Base-by-base conservation (phyloP, 2,329 filamentous ascomycete genomes). In the Penicillium sp. region DNA sequence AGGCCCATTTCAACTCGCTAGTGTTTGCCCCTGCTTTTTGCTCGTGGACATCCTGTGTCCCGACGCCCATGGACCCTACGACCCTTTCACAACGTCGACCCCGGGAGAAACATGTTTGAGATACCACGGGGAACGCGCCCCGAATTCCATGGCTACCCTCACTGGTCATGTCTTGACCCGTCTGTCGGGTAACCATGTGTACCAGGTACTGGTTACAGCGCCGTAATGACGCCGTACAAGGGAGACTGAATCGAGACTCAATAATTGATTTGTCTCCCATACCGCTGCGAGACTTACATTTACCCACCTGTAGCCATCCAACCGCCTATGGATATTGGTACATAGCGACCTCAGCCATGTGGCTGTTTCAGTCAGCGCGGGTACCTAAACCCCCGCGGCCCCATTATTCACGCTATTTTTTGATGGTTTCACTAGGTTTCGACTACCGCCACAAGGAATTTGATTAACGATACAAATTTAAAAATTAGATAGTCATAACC, bases 181-280 rank as follows among this genome's bases (percentile, higher is more conserved):
- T 7, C 37, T 33, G 49, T 44, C 49, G 49, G 48, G 48, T 49
- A 42, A 22, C 29, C 48, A 56, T 56, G 54, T 56, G 54, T 52
- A 49, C 48, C 33, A 46, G 22, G 29, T 33, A 39, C 39, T 7
- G 45, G 47, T 21, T 21, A 31, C 16, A 33, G 19, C 16, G 14
- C 14, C 2, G 29, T 24, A 31, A 47, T 47, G 26, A 47, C 37
- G 37, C 8, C 7, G 24, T 47, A 47, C 44, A 47, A 47, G 44
- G 44, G 44, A 27, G 24, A 47, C 26, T 47, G 44, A 47, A 21
- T 11, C 44, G 16, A 27, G 37, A 42, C 19, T 21, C 44, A 29
- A 47, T 29, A 47, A 47, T 31, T 47, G 44, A 31, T 31, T 45
- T 45, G 22, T 47, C 19, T 47, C 44, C 26, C 44, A 31, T 47